Evolutionary conservation across 805 yeast genomes (phyloP).

Genomic region (Starmerella sirachaensis): DNA sequence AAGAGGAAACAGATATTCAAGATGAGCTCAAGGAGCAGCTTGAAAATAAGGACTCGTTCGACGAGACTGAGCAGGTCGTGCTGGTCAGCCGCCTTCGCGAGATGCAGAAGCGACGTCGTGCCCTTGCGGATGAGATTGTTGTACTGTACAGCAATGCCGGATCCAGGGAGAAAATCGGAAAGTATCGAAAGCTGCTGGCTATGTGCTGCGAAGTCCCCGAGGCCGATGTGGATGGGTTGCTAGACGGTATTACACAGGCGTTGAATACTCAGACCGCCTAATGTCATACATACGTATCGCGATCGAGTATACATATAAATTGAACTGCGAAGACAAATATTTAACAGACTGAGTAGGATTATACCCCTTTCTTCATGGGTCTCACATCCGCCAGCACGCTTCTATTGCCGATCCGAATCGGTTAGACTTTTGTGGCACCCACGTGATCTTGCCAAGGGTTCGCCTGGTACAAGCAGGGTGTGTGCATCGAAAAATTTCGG

Average conservation of each 20-base stretch:
- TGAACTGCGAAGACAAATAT: no score
- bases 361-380: no score
- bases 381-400: no score
- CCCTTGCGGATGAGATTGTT: slow-evolving; percentile 38
- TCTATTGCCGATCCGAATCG: no score
- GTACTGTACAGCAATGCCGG: slow-evolving; percentile 37
- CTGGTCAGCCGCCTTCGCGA: slow-evolving; percentile 31
- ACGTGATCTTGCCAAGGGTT: no score
- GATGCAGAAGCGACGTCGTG: slow-evolving; percentile 34
- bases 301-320: no score
- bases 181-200: slow-evolving; percentile 67
- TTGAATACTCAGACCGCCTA: slow-evolving; percentile 11
- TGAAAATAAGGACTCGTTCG: slow-evolving; percentile 14
- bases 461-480: no score
- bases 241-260: slow-evolving; percentile 62
- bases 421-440: no score
- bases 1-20: slow-evolving; percentile 35
- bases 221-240: slow-evolving; percentile 67
- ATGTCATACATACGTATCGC: no score
- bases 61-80: slow-evolving; percentile 18
- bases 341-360: no score
- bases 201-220: slow-evolving; percentile 63
- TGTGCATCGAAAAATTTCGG: slow-evolving; percentile 4
- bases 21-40: slow-evolving; percentile 22
- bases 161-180: slow-evolving; percentile 50